Conservation (phyloP, 192 early-diverging fungal genomes). For the Funneliformis geosporum region DNA sequence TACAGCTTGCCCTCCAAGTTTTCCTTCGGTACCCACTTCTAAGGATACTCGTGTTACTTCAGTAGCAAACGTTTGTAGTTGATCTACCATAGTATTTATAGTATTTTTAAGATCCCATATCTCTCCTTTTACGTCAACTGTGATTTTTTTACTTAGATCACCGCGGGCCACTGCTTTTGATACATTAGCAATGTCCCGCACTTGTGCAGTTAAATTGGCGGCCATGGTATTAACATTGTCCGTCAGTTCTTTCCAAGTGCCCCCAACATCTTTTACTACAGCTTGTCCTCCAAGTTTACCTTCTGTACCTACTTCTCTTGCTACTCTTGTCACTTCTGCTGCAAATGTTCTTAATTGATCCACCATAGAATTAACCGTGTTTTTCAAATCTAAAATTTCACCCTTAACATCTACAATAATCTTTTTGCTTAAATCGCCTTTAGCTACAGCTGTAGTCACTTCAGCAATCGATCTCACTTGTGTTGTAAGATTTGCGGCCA, state of each 20-base stretch:
- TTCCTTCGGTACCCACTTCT: slow-evolving; percentile 61
- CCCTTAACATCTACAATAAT: slow-evolving; percentile 58
- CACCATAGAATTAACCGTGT: slow-evolving; percentile 68
- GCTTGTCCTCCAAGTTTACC: slow-evolving; percentile 59
- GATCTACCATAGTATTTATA: slow-evolving; percentile 73
- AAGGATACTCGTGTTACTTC: slow-evolving; percentile 58
- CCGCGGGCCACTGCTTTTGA: slow-evolving; percentile 65
- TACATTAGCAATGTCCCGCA: slow-evolving; percentile 68
- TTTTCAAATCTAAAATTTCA: slow-evolving; percentile 64
- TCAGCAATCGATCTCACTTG: slow-evolving; percentile 70
- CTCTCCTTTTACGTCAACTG: slow-evolving; percentile 67
- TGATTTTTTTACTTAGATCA: slow-evolving; percentile 65
- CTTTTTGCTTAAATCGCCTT: slow-evolving; percentile 64
- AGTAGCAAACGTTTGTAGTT: slow-evolving; percentile 58
- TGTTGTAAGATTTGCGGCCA: slow-evolving; percentile 66
- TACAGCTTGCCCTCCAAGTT: slow-evolving; percentile 53
- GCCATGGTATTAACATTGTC: slow-evolving; percentile 74
- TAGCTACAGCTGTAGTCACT: slow-evolving; percentile 70
- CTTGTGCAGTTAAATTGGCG: slow-evolving; percentile 64
- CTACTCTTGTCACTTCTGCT: slow-evolving; percentile 63
- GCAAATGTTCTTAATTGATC: slow-evolving; percentile 65
- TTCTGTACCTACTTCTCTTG: slow-evolving; percentile 64
- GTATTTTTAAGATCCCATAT: slow-evolving; percentile 69
- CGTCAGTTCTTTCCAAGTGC: slow-evolving; percentile 68
- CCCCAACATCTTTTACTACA: slow-evolving; percentile 55